Percentiles rank a stretch among this genome's conserved stretches.
These are phyloP conservation scores for Adansonia grandidieri DNA, from an alignment of 441 rosid genomes.

Conservation along the genomic window DNA sequence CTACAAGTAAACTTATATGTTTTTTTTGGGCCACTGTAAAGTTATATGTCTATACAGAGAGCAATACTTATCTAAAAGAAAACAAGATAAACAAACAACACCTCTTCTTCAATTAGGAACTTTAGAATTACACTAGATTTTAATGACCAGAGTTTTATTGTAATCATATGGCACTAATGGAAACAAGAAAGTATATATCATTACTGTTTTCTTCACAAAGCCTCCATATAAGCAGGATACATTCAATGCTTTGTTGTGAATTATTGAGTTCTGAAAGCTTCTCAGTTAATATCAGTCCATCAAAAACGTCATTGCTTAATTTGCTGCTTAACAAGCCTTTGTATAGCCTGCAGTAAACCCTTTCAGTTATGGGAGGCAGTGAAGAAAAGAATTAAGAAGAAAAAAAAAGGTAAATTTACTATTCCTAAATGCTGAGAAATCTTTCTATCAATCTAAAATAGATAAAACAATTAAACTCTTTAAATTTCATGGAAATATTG, in stretches of 20 bases:
- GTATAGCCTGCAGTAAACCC: slow-evolving; percentile 41
- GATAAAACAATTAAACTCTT: not conserved
- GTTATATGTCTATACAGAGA: not conserved
- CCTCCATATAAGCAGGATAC: slow-evolving; percentile 43
- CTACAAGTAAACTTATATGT: not conserved
- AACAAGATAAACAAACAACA: not conserved
- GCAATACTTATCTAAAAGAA: not conserved
- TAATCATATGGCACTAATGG: not conserved
- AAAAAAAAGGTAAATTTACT: not conserved
- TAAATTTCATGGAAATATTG: not conserved
- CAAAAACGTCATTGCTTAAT: slow-evolving; percentile 65
- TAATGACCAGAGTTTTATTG: not conserved
- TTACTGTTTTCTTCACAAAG: not conserved
- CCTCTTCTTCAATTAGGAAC: not conserved
- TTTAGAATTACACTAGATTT: not conserved
- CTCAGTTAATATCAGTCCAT: slow-evolving; percentile 56
- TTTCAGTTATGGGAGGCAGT: not conserved
- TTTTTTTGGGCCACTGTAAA: not conserved
- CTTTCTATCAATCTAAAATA: not conserved
- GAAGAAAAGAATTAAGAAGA: not conserved
- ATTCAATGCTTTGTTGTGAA: slow-evolving; percentile 77
- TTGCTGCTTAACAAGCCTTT: slow-evolving; percentile 38
- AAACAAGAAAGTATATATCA: not conserved
- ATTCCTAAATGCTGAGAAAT: not conserved
- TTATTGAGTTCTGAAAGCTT: slow-evolving; percentile 73